These are phyloP conservation scores for Aspergillus transmontanensis DNA, from an alignment of 2,329 filamentous ascomycete species.

Conservation along the genomic window DNA sequence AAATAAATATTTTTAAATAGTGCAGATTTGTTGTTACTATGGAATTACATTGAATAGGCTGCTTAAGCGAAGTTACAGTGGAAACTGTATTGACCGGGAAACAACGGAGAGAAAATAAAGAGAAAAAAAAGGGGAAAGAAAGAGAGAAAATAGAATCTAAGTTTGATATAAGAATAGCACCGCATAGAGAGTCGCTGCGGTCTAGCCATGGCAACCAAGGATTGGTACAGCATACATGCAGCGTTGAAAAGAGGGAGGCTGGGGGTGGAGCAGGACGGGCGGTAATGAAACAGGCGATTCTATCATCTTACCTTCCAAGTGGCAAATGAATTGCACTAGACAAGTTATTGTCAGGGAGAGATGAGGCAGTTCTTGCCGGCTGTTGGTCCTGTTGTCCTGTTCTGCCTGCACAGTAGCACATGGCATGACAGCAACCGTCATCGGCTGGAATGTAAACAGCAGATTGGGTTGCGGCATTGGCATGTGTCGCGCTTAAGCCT, in stretches of 20 bases:
- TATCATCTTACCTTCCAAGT: not conserved
- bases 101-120: not conserved
- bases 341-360: conserved; percentile 6
- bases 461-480: not conserved
- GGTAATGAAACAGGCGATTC: conserved; percentile 6
- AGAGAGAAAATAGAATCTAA: not conserved
- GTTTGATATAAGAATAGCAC: not conserved
- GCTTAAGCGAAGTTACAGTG: not conserved
- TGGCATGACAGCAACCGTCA: not conserved
- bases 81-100: not conserved
- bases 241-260: conserved; percentile 15
- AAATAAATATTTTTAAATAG: too few relatives aligned
- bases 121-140: not conserved
- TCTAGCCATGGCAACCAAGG: not conserved
- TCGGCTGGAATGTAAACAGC: not conserved
- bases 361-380: not conserved
- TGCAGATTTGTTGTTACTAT: not conserved
- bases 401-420: not conserved
- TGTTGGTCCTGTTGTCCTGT: not conserved
- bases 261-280: conserved; percentile 16
- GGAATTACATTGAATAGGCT: not conserved
- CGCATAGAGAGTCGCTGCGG: not conserved
- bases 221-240: not conserved
- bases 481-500: not conserved
- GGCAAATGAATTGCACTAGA: not conserved